phyloP scores from a whole-genome alignment of 2,329 filamentous ascomycete species.

The Pleurostoma richardsiae region DNA sequence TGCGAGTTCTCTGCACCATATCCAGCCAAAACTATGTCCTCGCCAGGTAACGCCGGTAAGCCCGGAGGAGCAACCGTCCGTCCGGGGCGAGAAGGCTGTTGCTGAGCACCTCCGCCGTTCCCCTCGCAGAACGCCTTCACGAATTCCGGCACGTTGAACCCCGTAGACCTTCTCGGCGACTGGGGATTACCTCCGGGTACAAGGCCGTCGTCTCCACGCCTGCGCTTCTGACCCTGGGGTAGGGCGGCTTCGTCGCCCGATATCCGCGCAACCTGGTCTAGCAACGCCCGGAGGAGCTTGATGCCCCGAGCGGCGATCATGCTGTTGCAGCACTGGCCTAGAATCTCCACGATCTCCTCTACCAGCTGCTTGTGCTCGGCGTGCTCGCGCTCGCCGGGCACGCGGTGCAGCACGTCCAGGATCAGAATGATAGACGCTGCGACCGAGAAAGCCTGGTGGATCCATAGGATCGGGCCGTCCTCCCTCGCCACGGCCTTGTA shows the following conservation, averaged over 20 bases:
- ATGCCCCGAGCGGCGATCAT: constrained; percentile 30
- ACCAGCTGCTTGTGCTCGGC: constrained; percentile 23
- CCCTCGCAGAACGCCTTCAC: constrained; percentile 19
- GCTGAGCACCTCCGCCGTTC: too few species aligned
- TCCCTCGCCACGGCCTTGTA: constrained; percentile 13
- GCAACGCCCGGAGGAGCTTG: constrained; percentile 26
- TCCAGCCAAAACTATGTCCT: too few species aligned
- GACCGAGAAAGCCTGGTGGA: constrained; percentile 20
- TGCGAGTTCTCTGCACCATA: too few species aligned
- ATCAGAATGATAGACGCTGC: constrained; percentile 21
- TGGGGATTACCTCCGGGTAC: too few species aligned
- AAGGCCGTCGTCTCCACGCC: too few species aligned
- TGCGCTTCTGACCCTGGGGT: too few species aligned
- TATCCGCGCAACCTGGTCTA: constrained; percentile 8
- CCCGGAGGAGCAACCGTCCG: too few species aligned
- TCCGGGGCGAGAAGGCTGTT: too few species aligned
- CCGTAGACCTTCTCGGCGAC: constrained; percentile 6
- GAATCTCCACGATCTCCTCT: constrained; percentile 22
- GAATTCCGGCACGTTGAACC: constrained; percentile 19
- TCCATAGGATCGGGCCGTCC: constrained; percentile 17
- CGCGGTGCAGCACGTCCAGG: constrained; percentile 21
- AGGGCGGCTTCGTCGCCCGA: too few species aligned
- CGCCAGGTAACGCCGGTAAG: too few species aligned
- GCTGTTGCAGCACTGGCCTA: constrained; percentile 26
- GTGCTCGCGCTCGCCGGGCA: constrained; percentile 15